Base-by-base conservation (phyloP, 176 grass and related monocot genomes). In the Carex pumila region DNA sequence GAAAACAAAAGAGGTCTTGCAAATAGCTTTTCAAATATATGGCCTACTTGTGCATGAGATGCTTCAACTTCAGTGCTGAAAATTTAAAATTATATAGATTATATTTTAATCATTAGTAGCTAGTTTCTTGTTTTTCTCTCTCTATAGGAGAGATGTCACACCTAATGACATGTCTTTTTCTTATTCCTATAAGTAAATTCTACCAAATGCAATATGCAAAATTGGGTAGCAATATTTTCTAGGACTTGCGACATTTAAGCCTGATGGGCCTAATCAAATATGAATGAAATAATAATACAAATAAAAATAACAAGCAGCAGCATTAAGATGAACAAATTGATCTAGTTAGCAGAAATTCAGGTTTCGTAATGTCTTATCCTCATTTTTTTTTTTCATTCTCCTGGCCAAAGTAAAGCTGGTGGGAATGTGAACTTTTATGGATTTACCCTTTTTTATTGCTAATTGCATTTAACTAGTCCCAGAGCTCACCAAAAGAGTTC, bases 31-130 rank as follows among this genome's bases (percentile, higher is more conserved):
- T 32, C 22, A 73, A 49, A 76, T 55, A 55, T 13, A 76, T 55
- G 70, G 71, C 71, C 45, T 76, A 76, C 18, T 54, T 76, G 45
- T 54, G 47, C 71, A 34, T 17, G 50, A 77, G 73, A 77, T 32
- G 22, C 73, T 32, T 77, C 1, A 77, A 56, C 13, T 32, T 55
- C 50, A 32, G 22, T 78, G 18, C 73, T 69, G 14, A 17, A 69
- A 71, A 17, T 69, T 69, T 43, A 71, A 43, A 71, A 65, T 31
- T 69, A 76, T 9, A 2, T 13, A 77, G 50, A 77, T 32, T 17
- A 77, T 25, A 56, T 32, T 34, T 56, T 45, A 5, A 71, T 71
- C 12, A 37, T 68, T 36, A 68, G 11, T 19, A 3, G 17, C 14
- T 71, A 43, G 15, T 32, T 71, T 71, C 5, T 41, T 71, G 9